Evolutionary conservation across 2,329 filamentous ascomycete genomes (phyloP).

Genomic region (Coccinonectria pachysandricola): DNA sequence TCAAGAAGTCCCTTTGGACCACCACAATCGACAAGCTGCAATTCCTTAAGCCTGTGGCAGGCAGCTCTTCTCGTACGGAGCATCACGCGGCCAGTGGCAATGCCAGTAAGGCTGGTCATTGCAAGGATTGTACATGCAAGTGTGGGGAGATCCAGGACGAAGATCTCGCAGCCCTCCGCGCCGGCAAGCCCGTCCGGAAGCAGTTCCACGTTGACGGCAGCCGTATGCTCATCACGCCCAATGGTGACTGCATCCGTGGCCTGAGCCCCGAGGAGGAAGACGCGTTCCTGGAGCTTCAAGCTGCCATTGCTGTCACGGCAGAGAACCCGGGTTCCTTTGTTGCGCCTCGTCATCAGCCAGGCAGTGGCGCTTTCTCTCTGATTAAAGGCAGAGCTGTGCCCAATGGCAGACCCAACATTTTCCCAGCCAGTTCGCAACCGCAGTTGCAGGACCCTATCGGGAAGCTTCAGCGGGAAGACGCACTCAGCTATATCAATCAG

Average conservation of each 20-base stretch:
- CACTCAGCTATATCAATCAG: conserved; percentile 59
- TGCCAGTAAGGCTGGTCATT: conserved; percentile 20
- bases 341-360: conserved; percentile 43
- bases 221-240: conserved; percentile 63
- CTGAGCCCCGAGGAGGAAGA: conserved; percentile 59
- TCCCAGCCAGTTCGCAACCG: conserved; percentile 38
- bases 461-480: conserved; percentile 57
- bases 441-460: conserved; percentile 47
- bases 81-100: conserved; percentile 10
- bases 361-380: conserved; percentile 47
- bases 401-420: conserved; percentile 52
- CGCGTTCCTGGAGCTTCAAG: conserved; percentile 59
- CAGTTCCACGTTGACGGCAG: conserved; percentile 47
- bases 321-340: conserved; percentile 46
- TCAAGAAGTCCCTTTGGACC: conserved; percentile 24
- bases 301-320: conserved; percentile 38
- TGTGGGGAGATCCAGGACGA: conserved; percentile 33
- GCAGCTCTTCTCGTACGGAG: conserved; percentile 20
- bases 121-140: conserved; percentile 28
- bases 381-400: conserved; percentile 56
- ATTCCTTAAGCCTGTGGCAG: conserved; percentile 27
- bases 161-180: conserved; percentile 44
- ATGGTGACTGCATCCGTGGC: conserved; percentile 66
- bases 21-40: conserved; percentile 24
- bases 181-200: conserved; percentile 50